A percentile compares a stretch with the other conserved stretches of the same genome.
Evolutionary conservation across 2,329 filamentous ascomycete species (phyloP).

Genomic region (Metarhizium brunneum): DNA sequence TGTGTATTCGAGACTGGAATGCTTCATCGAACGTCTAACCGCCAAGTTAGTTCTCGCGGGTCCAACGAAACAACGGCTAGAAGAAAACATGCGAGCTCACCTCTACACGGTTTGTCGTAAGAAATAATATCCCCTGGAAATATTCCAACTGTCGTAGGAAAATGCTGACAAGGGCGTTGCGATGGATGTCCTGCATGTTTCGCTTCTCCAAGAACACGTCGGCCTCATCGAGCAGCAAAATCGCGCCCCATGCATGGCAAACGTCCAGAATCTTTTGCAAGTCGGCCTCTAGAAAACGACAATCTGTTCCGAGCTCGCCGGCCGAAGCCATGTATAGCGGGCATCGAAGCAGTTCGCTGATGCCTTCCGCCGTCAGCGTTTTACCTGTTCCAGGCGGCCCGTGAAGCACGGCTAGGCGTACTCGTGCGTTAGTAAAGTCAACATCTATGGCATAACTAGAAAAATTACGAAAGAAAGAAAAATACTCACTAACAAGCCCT

Average conservation of each 20-base stretch:
- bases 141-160: slow-evolving; percentile 84
- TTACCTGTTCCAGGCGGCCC: slow-evolving; percentile 84
- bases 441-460: background rate
- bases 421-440: slow-evolving; percentile 9
- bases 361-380: slow-evolving; percentile 78
- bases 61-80: background rate
- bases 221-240: slow-evolving; percentile 77
- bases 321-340: slow-evolving; percentile 78
- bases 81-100: slow-evolving; percentile 19
- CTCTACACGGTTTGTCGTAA: slow-evolving; percentile 81
- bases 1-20: slow-evolving; percentile 80
- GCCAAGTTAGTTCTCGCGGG: slow-evolving; percentile 2
- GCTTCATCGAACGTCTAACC: slow-evolving; percentile 74
- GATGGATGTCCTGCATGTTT: slow-evolving; percentile 72
- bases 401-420: slow-evolving; percentile 56
- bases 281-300: slow-evolving; percentile 62
- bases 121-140: slow-evolving; percentile 82
- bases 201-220: slow-evolving; percentile 79
- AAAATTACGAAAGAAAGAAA: background rate
- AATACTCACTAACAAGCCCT: slow-evolving; percentile 56
- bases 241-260: slow-evolving; percentile 77
- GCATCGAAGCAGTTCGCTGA: slow-evolving; percentile 72
- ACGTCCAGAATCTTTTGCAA: slow-evolving; percentile 80
- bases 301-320: slow-evolving; percentile 73
- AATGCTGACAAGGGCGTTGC: slow-evolving; percentile 78